These are phyloP conservation scores for Penstemon davidsonii DNA, from an alignment of 257 asterid genomes.

Conservation along the genomic window DNA sequence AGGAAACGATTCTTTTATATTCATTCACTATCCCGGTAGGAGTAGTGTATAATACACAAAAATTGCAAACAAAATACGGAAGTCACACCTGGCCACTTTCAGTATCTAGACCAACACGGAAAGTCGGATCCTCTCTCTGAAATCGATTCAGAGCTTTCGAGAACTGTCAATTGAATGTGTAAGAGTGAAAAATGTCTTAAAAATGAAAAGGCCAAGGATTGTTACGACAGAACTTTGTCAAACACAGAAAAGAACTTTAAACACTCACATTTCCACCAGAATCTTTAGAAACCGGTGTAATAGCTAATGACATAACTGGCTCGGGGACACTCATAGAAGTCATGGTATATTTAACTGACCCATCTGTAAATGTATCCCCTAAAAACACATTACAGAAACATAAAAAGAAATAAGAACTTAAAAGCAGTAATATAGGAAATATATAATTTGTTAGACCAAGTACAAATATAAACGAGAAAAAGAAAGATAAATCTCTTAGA, in stretches of 20 bases:
- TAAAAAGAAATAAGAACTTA: slow-evolving; percentile 9
- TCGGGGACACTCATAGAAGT: slow-evolving; percentile 99
- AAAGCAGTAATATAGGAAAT: background rate
- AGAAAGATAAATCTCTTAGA: background rate
- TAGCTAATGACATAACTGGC: slow-evolving; percentile 99
- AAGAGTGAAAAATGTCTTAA: slow-evolving; percentile 9
- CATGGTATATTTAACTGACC: slow-evolving; percentile 93
- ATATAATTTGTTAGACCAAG: too few species aligned
- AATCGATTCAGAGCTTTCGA: slow-evolving; percentile 98
- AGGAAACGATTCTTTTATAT: slow-evolving; percentile 26
- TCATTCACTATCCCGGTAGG: slow-evolving; percentile 6
- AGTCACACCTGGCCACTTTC: slow-evolving; percentile 88
- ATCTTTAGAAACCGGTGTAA: slow-evolving; percentile 92
- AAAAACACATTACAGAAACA: slow-evolving; percentile 33
- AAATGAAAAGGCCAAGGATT: slow-evolving; percentile 17
- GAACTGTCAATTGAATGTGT: slow-evolving; percentile 57
- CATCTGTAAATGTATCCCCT: slow-evolving; percentile 99
- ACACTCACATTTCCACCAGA: slow-evolving; percentile 91
- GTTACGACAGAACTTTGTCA: background rate
- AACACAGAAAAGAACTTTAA: slow-evolving; percentile 14
- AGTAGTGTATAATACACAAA: slow-evolving; percentile 5
- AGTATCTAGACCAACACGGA: slow-evolving; percentile 93
- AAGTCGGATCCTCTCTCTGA: slow-evolving; percentile 97
- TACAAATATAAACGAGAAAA: background rate
- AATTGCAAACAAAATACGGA: slow-evolving; percentile 14